Conservation (phyloP, 306 rosid genomes). For the Castanospermum australe region DNA sequence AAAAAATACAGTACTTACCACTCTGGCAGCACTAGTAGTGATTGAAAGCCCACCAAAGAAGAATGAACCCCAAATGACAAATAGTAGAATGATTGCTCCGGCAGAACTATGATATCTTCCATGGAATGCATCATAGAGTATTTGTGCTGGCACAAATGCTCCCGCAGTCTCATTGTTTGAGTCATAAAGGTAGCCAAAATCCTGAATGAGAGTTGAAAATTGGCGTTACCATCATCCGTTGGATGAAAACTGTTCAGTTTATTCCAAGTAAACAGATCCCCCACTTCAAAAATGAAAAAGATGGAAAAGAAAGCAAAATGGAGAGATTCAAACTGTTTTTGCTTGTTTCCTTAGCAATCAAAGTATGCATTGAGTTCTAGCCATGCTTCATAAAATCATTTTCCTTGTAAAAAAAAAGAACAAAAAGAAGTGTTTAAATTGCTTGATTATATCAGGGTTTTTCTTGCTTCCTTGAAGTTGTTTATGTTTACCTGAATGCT, state of each 20-base stretch:
- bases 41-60: conserved; percentile 90
- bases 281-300: neutral
- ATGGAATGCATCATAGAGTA: conserved; percentile 83
- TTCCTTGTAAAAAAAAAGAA: neutral
- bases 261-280: neutral
- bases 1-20: conserved; percentile 46
- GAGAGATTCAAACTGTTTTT: neutral
- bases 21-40: conserved; percentile 92
- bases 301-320: neutral
- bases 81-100: conserved; percentile 70
- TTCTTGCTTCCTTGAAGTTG: neutral
- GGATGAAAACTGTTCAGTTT: neutral
- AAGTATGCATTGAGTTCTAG: neutral
- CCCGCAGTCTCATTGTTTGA: conserved; percentile 75
- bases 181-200: conserved; percentile 66
- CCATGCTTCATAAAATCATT: neutral
- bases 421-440: neutral
- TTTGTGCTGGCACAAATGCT: conserved; percentile 82
- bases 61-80: conserved; percentile 83
- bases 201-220: conserved; percentile 42
- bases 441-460: neutral
- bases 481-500: conserved; percentile 68
- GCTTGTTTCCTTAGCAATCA: neutral
- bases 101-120: conserved; percentile 71
- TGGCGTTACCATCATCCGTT: neutral